phyloP scores from a whole-genome alignment of 768 basidiomycete genomes.

The Lactifluus volemus region DNA sequence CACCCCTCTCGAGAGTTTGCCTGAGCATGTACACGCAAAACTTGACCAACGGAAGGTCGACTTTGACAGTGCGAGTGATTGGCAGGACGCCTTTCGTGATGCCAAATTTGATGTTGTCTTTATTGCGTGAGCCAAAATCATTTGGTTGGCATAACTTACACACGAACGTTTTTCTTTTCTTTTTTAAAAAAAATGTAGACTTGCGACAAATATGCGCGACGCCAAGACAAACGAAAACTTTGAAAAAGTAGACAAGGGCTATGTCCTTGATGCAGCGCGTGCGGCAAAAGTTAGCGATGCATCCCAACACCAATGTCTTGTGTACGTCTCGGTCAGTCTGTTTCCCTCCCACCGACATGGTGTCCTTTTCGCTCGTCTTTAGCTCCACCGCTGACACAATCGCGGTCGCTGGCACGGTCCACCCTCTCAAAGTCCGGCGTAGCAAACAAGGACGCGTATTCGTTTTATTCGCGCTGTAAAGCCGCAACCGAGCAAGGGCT shows the following conservation, averaged over 20 bases:
- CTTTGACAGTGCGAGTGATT: slow-evolving; percentile 51
- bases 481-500: slow-evolving; percentile 66
- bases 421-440: slow-evolving; percentile 20
- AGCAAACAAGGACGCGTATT: slow-evolving; percentile 40
- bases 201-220: slow-evolving; percentile 53
- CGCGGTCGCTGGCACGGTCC: slow-evolving; percentile 33
- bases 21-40: slow-evolving; percentile 39
- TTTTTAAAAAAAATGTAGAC: slow-evolving; percentile 24
- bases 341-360: not conserved
- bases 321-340: slow-evolving; percentile 59
- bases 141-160: not conserved
- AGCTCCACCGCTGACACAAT: not conserved
- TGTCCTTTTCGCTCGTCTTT: too few relatives aligned
- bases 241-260: slow-evolving; percentile 73
- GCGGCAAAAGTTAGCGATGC: slow-evolving; percentile 55
- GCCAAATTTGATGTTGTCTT: slow-evolving; percentile 67
- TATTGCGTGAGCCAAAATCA: slow-evolving; percentile 43
- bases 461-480: slow-evolving; percentile 57
- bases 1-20: slow-evolving; percentile 36
- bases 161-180: not conserved
- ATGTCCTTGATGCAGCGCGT: slow-evolving; percentile 47
- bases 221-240: slow-evolving; percentile 45
- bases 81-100: slow-evolving; percentile 36
- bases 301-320: slow-evolving; percentile 42
- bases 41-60: slow-evolving; percentile 59